phyloP scores from a whole-genome alignment of 2,329 filamentous ascomycete species.

The Exophiala oligosperma region DNA sequence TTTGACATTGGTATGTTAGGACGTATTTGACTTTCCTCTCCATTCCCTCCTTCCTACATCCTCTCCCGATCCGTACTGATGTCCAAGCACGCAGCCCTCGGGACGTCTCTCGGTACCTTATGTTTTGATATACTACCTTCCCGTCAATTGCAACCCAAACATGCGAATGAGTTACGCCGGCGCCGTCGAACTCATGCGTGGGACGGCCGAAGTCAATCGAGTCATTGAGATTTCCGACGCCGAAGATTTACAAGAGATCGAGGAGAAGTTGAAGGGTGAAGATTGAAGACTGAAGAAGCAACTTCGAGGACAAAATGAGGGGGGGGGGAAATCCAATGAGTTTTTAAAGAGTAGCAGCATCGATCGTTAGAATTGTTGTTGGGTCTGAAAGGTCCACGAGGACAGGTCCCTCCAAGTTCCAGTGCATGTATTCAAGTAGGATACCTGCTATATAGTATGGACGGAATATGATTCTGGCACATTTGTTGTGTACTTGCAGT shows the following conservation, averaged over 20 bases:
- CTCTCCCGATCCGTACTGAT: background rate
- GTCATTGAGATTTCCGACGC: constrained; percentile 80
- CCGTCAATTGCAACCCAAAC: constrained; percentile 84
- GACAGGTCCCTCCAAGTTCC: too few species aligned
- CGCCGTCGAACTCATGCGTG: constrained; percentile 93
- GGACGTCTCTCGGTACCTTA: constrained; percentile 89
- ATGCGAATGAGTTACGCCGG: constrained; percentile 92
- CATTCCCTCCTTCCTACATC: background rate
- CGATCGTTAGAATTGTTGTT: too few species aligned
- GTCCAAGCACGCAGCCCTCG: constrained; percentile 59
- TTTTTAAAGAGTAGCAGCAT: too few species aligned
- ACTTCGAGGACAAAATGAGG: too few species aligned
- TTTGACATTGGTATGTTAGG: constrained; percentile 68
- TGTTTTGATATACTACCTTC: constrained; percentile 91
- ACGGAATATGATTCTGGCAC: too few species aligned
- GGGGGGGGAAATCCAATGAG: too few species aligned
- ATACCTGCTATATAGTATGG: too few species aligned
- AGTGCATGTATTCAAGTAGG: too few species aligned
- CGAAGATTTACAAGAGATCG: constrained; percentile 82
- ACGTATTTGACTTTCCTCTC: constrained; percentile 10
- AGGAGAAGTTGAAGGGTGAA: constrained; percentile 59
- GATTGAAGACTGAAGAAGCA: constrained; percentile 24
- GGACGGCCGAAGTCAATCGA: constrained; percentile 83
- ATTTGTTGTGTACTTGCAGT: too few species aligned
- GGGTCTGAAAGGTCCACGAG: too few species aligned